A percentile compares a stretch with the other conserved stretches of the same genome.
These are phyloP conservation scores for Fusarium succisae DNA, from an alignment of 2,329 filamentous ascomycete species.

Conservation along the genomic window DNA sequence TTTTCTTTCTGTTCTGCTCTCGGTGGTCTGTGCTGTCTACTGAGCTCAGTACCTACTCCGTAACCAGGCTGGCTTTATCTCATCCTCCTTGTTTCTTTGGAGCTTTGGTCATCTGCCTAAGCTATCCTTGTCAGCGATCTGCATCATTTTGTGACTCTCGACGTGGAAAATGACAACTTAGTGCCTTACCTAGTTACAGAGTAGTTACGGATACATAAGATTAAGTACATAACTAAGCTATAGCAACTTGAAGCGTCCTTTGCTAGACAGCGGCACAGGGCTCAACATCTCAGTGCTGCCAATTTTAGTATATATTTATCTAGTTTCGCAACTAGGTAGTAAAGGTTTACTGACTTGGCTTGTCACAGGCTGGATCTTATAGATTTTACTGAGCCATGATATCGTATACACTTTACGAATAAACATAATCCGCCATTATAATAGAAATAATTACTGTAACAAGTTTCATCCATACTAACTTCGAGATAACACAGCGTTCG, in stretches of 20 bases:
- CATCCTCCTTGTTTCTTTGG: background rate
- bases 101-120: background rate
- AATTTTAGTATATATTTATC: background rate
- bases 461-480: background rate
- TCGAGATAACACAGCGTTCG: background rate
- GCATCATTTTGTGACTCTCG: background rate
- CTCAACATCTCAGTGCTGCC: background rate
- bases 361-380: background rate
- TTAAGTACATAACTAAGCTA: background rate
- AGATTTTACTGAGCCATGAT: background rate
- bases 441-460: too few relatives aligned
- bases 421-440: background rate
- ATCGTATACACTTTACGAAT: background rate
- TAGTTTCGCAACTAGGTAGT: background rate
- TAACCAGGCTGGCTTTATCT: background rate
- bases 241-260: background rate
- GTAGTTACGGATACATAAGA: background rate
- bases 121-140: conserved; percentile 2
- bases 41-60: background rate
- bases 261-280: too few relatives aligned
- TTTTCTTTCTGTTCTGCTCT: background rate
- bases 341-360: background rate
- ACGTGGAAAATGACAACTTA: background rate
- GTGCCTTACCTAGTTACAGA: background rate
- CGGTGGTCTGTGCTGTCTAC: conserved; percentile 29